Conservation (phyloP, 768 basidiomycete species). For the Boletus reticuloceps region DNA sequence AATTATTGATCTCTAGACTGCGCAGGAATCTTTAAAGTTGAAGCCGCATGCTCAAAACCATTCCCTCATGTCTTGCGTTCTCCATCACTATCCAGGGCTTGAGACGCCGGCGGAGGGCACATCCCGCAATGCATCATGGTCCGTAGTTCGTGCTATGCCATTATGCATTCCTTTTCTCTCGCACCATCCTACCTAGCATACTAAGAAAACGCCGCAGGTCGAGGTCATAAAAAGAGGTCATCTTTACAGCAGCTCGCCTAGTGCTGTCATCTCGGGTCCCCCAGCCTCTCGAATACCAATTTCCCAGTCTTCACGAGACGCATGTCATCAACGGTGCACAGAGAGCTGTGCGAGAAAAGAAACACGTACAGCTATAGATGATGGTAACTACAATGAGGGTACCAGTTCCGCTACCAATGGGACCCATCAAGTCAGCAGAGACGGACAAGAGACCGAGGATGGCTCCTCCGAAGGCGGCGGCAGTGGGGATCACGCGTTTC, state of each 20-base stretch:
- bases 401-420: constrained; percentile 93
- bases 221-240: neutral
- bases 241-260: constrained; percentile 71
- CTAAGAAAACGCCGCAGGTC: neutral
- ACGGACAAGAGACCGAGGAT: constrained; percentile 91
- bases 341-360: neutral
- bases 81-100: neutral
- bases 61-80: neutral
- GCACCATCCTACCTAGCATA: constrained; percentile 11
- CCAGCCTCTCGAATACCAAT: constrained; percentile 81
- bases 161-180: constrained; percentile 1
- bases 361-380: constrained; percentile 70
- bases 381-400: constrained; percentile 98
- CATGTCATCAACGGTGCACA: neutral
- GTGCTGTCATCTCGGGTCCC: constrained; percentile 77
- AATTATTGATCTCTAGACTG: too few species aligned
- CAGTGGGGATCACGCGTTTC: constrained; percentile 96
- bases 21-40: too few species aligned
- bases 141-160: neutral
- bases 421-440: constrained; percentile 91
- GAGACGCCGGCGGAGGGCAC: neutral
- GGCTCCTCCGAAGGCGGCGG: constrained; percentile 97
- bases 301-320: constrained; percentile 73
- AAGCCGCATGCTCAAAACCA: neutral
- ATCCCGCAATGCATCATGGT: neutral